A percentile compares a stretch with the other conserved stretches of the same genome.
These are phyloP conservation scores for Trichophyton verrucosum DNA, from an alignment of 2,329 filamentous ascomycete species.

Conservation along the genomic window DNA sequence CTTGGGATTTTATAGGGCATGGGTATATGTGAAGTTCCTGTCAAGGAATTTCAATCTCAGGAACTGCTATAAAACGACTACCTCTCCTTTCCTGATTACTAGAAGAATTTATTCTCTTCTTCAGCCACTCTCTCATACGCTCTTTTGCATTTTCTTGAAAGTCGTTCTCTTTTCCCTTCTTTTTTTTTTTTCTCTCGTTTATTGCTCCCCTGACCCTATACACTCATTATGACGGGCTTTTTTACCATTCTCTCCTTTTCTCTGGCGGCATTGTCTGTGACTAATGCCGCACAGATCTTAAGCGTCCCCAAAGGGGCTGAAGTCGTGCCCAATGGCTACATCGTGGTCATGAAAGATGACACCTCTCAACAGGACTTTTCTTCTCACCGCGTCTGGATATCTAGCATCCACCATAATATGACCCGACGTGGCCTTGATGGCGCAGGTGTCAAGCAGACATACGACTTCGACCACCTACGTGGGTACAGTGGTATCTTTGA, in stretches of 20 bases:
- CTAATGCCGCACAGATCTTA: slow-evolving; percentile 3
- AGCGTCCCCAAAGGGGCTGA: background rate
- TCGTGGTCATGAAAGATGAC: slow-evolving; percentile 8
- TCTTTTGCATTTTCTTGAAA: background rate
- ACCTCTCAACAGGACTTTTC: slow-evolving; percentile 1
- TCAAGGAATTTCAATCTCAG: too few relatives aligned
- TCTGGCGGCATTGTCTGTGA: slow-evolving; percentile 2
- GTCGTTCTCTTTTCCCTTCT: background rate
- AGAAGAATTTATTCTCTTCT: background rate
- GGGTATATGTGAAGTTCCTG: too few relatives aligned
- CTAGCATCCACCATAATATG: background rate
- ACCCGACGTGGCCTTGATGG: background rate
- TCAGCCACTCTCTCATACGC: background rate
- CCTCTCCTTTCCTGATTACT: too few relatives aligned
- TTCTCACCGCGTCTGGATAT: slow-evolving; percentile 2
- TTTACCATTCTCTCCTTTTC: slow-evolving; percentile 1
- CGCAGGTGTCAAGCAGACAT: background rate
- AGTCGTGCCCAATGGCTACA: slow-evolving; percentile 4
- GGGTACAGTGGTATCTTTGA: slow-evolving; percentile 8
- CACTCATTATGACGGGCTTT: slow-evolving; percentile 4
- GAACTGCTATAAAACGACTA: too few relatives aligned
- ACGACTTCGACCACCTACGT: background rate
- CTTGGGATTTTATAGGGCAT: too few relatives aligned
- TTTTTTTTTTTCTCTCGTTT: background rate
- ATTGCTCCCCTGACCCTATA: background rate